phyloP scores from a whole-genome alignment of 2,329 filamentous ascomycete genomes.

The Fusarium bulbicola region DNA sequence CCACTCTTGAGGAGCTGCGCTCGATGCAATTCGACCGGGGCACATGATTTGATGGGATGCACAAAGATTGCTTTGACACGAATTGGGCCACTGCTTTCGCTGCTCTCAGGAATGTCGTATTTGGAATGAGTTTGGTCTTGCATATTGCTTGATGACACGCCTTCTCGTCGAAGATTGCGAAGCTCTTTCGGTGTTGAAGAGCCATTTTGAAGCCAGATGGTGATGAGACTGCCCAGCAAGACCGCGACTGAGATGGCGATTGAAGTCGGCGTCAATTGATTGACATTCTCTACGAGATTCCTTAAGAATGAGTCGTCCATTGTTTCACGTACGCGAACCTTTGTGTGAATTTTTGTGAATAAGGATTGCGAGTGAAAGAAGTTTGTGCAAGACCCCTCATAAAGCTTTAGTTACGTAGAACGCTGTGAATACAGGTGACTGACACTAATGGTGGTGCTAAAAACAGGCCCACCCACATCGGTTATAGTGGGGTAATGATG shows the following conservation, averaged over 20 bases:
- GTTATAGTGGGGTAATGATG: background rate
- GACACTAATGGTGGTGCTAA: background rate
- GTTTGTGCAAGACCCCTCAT: background rate
- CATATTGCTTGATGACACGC: conserved; percentile 40
- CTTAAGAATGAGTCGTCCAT: background rate
- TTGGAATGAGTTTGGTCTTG: conserved; percentile 34
- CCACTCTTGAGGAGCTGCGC: conserved; percentile 40
- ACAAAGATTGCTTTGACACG: conserved; percentile 42
- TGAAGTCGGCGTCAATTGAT: background rate
- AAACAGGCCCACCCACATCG: background rate
- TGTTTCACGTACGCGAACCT: background rate
- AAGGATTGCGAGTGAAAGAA: background rate
- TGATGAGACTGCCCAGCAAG: background rate
- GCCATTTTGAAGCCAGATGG: background rate
- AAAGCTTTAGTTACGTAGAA: background rate
- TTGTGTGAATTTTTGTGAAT: background rate
- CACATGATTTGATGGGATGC: conserved; percentile 44
- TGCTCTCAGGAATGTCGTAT: conserved; percentile 15
- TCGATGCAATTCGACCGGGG: conserved; percentile 36
- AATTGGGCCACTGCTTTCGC: conserved; percentile 2
- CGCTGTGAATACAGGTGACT: background rate
- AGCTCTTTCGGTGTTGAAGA: background rate
- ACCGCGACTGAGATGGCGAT: background rate
- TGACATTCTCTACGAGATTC: background rate
- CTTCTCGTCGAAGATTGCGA: conserved; percentile 19